Base-by-base conservation (phyloP, 192 early-diverging fungal species). In the Martensiomyces pterosporus region DNA sequence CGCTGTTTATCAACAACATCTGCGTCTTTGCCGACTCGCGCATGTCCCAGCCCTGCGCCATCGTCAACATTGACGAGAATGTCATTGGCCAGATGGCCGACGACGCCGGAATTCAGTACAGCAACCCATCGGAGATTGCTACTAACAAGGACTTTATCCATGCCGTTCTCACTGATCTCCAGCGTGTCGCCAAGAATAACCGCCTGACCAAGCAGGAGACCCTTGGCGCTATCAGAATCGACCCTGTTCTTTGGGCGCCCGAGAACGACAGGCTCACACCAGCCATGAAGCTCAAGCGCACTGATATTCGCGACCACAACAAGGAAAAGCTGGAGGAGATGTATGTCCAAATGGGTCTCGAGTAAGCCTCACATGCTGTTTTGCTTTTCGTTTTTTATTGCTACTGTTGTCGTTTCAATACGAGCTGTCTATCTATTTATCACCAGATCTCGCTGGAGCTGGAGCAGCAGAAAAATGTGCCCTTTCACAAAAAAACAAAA, bases 261-360 rank as follows among this genome's bases (percentile, higher is more conserved):
- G 81, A 94, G 69, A 89, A 84, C 66, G 82, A 80, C 7, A 58
- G 80, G 41, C 68, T 90, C 60, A 97, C 94, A 14, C 89, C 94
- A n/a, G 91, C 92, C 16, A 85, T 86, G 72, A 95, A 95, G 73
- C 57, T 94, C 33, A 91, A 93, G 65, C 83, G 94, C 48, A 80
- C 79, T 32, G 87, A 86, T 37, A 85, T 97, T 43, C 70, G 82
- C 55, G 75, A 83, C 35, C 60, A 71, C 22, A 88, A 88, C 60
- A 76, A 81, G 42, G 36, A 57, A 12, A 49, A 62, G 40, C 46
- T 70, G 6, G 47, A 55, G 4, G 60, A 57, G 8, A 70, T 70
- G 67, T 58, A 55, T 26, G 9, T 23, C 3, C 35, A 57, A 21
- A 54, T 70, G 59, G 34, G 40, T 8, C 29, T 70, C 21, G 43